Base-by-base conservation (phyloP, 257 asterid genomes). In the Verbena officinalis region DNA sequence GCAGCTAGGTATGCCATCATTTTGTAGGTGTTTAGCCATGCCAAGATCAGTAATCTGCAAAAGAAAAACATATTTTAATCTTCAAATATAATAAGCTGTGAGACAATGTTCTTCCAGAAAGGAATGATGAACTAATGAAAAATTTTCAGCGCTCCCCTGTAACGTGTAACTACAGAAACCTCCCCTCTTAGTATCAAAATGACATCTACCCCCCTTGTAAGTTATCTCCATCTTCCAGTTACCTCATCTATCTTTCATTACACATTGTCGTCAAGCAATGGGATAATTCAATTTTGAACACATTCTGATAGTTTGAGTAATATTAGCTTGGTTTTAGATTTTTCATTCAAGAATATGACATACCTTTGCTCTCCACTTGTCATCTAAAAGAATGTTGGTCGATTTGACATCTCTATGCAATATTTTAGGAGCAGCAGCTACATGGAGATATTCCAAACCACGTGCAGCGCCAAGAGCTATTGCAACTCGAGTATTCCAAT, bases 381-480 rank as follows among this genome's bases (percentile, higher is more conserved):
- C 95, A 59, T 94, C 98, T 78, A 94, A 72, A 57, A 94, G 98
- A 66, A 94, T 84, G 68, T 94, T 94, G 2, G 98, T 81, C 9
- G 99, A 94, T 57, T 94, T 94, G 64, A 94, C 99, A 65, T 94
- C 99, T 71, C 99, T 83, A 75, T 94, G 98, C 87, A 94, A 67
- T 59, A 94, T 94, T 80, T 88, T 80, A 42, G 99, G 99, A 0
- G 99, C 99, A 38, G 99, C 99, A 39, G 98, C 91, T 73, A 88
- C 99, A 53, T 94, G 98, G 68, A 94, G 99, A 78, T 94, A 94
- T 55, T 94, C 99, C 80, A 94, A 77, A 64, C 99, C 99, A 61
- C 95, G 91, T 14, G 99, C 99, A 72, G 99, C 99, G 68, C 96
- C 99, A 54, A 88, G 92, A 71, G 99, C 99, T 74, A 90, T 78